Evolutionary conservation across 768 basidiomycete species (phyloP).

Genomic region (Pisolithus tinctorius): DNA sequence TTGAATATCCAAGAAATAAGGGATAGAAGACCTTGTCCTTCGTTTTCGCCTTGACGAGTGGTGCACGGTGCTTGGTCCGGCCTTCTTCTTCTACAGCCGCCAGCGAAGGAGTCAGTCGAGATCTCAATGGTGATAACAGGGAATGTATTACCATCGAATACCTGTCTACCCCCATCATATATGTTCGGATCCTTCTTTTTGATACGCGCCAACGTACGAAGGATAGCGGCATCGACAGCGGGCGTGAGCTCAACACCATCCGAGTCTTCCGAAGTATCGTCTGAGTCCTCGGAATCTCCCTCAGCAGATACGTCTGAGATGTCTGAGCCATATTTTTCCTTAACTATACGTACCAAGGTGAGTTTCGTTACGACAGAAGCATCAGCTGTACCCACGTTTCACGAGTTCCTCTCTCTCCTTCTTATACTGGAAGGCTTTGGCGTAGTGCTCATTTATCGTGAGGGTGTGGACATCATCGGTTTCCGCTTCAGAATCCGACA

Average conservation of each 20-base stretch:
- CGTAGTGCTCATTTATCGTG: slow-evolving; percentile 69
- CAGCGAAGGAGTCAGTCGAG: neutral
- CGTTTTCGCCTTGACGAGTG: slow-evolving; percentile 16
- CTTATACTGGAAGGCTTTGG: slow-evolving; percentile 75
- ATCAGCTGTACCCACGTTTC: slow-evolving; percentile 46
- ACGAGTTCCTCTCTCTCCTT: slow-evolving; percentile 83
- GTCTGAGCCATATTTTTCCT: slow-evolving; percentile 84
- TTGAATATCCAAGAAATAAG: neutral
- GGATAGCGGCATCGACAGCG: slow-evolving; percentile 87
- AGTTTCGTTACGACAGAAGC: neutral
- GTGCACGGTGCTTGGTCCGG: slow-evolving; percentile 29
- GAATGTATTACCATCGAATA: slow-evolving; percentile 67
- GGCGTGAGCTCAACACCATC: slow-evolving; percentile 94
- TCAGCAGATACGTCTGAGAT: slow-evolving; percentile 23
- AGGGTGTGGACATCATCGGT: slow-evolving; percentile 39
- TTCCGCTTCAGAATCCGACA: slow-evolving; percentile 46
- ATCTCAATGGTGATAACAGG: neutral
- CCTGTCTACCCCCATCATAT: slow-evolving; percentile 60
- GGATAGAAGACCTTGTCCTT: slow-evolving; percentile 46
- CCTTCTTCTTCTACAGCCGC: slow-evolving; percentile 55
- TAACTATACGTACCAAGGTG: slow-evolving; percentile 40
- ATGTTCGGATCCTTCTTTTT: slow-evolving; percentile 78
- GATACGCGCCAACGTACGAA: slow-evolving; percentile 84
- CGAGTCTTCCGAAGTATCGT: slow-evolving; percentile 85
- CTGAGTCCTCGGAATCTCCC: slow-evolving; percentile 49